Conservation (phyloP, 768 basidiomycete genomes). For the Leccinum obscurum region DNA sequence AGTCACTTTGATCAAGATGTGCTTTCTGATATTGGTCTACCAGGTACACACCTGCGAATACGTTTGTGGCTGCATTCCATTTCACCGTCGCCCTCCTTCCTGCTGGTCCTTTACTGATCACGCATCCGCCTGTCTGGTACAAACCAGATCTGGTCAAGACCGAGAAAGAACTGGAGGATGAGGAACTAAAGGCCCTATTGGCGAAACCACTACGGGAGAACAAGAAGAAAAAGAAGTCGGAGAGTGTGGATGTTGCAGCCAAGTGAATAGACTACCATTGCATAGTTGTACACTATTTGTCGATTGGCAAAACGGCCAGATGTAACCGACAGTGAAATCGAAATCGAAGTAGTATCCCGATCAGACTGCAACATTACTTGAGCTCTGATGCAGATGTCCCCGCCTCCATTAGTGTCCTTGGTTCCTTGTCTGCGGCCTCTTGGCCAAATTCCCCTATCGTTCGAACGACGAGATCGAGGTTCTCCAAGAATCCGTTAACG, state of each 20-base stretch:
- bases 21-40: constrained; percentile 1
- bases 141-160: constrained; percentile 88
- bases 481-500: constrained; percentile 86
- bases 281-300: constrained; percentile 18
- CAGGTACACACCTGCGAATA: constrained; percentile 79
- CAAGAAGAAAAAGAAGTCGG: constrained; percentile 90
- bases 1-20: not conserved
- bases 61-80: constrained; percentile 93
- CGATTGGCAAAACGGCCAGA: constrained; percentile 10
- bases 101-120: constrained; percentile 84
- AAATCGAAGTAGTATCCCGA: constrained; percentile 1
- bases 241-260: constrained; percentile 41
- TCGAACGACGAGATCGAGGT: constrained; percentile 80
- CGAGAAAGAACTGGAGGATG: constrained; percentile 86
- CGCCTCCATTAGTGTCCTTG: not conserved
- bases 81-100: constrained; percentile 94
- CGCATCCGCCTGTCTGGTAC: constrained; percentile 90
- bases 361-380: not conserved
- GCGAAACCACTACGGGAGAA: constrained; percentile 79
- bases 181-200: constrained; percentile 78
- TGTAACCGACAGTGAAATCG: constrained; percentile 15
- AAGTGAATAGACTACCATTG: constrained; percentile 21
- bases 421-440: constrained; percentile 44
- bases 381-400: constrained; percentile 6
- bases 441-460: constrained; percentile 82